Conservation (phyloP, 2,329 filamentous ascomycete species). For the Pseudogymnoascus sp. region DNA sequence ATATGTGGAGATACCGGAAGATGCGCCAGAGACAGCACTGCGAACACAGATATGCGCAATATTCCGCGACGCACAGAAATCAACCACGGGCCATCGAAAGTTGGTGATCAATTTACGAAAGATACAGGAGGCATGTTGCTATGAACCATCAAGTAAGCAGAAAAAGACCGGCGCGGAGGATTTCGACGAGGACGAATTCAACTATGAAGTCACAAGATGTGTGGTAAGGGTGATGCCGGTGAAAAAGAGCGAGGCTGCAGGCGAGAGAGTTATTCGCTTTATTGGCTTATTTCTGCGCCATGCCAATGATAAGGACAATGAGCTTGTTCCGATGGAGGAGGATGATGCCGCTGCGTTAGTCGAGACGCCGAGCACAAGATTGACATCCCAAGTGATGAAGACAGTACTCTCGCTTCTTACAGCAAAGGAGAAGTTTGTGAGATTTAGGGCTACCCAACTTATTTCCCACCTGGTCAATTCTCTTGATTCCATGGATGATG, state of each 20-base stretch:
- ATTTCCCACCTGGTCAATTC: slow-evolving; percentile 89
- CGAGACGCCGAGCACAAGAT: slow-evolving; percentile 75
- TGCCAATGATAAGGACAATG: slow-evolving; percentile 60
- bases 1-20: slow-evolving; percentile 54
- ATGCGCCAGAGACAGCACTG: slow-evolving; percentile 61
- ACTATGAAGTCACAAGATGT: slow-evolving; percentile 74
- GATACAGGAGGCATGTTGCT: slow-evolving; percentile 77
- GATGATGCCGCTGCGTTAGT: slow-evolving; percentile 63
- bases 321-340: slow-evolving; percentile 51
- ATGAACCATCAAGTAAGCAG: slow-evolving; percentile 50
- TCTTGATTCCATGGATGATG: slow-evolving; percentile 84
- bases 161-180: slow-evolving; percentile 49
- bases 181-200: slow-evolving; percentile 81
- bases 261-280: slow-evolving; percentile 79
- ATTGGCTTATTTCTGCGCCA: slow-evolving; percentile 77
- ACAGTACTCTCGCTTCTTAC: slow-evolving; percentile 66
- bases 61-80: slow-evolving; percentile 78
- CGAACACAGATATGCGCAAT: slow-evolving; percentile 65
- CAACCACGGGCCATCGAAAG: slow-evolving; percentile 83
- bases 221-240: slow-evolving; percentile 74
- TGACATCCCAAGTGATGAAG: slow-evolving; percentile 66
- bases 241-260: slow-evolving; percentile 84
- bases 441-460: slow-evolving; percentile 83
- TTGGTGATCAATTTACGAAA: slow-evolving; percentile 80
- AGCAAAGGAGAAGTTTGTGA: slow-evolving; percentile 86